These are phyloP conservation scores for Aspergillus versicolor DNA, from an alignment of 2,329 filamentous ascomycete genomes.

Conservation along the genomic window DNA sequence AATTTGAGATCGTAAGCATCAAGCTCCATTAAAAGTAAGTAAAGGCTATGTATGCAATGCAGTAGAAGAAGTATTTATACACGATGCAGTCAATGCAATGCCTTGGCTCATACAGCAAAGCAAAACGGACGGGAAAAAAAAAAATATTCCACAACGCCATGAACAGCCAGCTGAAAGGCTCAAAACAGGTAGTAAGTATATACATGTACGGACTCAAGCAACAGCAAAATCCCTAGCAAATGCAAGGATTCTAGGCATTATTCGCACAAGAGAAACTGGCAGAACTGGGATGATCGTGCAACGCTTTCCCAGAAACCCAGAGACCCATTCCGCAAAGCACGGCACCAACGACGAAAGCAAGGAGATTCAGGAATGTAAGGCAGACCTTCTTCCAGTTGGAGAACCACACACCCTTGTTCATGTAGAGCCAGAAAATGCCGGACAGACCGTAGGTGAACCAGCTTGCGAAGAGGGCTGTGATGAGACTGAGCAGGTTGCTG, in stretches of 20 bases:
- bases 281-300: conserved; percentile 32
- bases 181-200: conserved; percentile 5
- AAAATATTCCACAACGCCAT: neutral
- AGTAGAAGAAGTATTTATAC: conserved; percentile 1
- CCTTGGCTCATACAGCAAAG: neutral
- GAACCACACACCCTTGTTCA: conserved; percentile 35
- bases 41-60: conserved; percentile 9
- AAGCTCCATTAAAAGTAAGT: neutral
- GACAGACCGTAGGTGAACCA: conserved; percentile 60
- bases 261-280: conserved; percentile 34
- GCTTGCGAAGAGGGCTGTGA: conserved; percentile 62
- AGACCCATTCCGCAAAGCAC: conserved; percentile 34
- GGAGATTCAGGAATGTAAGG: conserved; percentile 27
- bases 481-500: conserved; percentile 63
- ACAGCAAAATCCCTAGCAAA: no score
- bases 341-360: conserved; percentile 23
- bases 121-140: neutral
- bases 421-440: conserved; percentile 40
- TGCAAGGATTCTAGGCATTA: conserved; percentile 16
- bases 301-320: conserved; percentile 35
- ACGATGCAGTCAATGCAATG: neutral
- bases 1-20: neutral
- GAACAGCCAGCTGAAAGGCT: neutral
- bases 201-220: neutral
- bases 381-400: conserved; percentile 31